Evolutionary conservation across 2,329 filamentous ascomycete species (phyloP).

Genomic region (Lasiodiplodia sp.): DNA sequence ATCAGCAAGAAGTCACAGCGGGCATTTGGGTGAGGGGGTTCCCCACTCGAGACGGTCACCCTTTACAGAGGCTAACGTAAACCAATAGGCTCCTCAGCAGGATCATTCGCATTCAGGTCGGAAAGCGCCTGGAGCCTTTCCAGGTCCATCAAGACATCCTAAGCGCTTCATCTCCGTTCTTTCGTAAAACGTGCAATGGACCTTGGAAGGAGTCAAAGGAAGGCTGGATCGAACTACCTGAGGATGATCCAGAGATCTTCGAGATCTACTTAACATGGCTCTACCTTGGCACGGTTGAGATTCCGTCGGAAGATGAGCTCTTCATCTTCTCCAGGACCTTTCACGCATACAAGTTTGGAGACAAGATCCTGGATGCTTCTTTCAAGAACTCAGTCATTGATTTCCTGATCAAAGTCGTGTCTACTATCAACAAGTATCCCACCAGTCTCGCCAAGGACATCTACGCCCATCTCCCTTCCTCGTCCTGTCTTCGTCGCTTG

Average conservation of each 20-base stretch:
- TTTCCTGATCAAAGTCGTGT: constrained; percentile 13
- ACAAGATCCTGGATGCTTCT: constrained; percentile 29
- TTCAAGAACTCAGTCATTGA: constrained; percentile 33
- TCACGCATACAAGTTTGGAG: constrained; percentile 31
- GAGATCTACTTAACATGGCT: constrained; percentile 28
- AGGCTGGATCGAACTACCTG: background rate
- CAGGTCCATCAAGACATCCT: constrained; percentile 24
- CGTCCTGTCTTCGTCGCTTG: background rate
- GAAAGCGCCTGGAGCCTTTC: background rate
- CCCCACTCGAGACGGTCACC: no score
- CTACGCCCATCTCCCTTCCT: background rate
- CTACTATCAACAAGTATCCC: background rate
- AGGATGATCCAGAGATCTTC: constrained; percentile 28
- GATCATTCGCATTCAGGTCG: constrained; percentile 2
- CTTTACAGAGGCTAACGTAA: background rate
- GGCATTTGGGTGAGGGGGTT: no score
- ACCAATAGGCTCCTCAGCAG: background rate
- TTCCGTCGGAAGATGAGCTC: background rate
- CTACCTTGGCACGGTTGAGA: background rate
- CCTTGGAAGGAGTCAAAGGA: constrained; percentile 29
- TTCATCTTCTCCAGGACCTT: no score
- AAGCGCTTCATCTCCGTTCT: constrained; percentile 14
- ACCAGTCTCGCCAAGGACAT: background rate
- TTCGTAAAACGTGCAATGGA: constrained; percentile 21
- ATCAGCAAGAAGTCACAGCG: no score